phyloP scores from a whole-genome alignment of 2,329 filamentous ascomycete species.

The Coniochaeta pulveracea region DNA sequence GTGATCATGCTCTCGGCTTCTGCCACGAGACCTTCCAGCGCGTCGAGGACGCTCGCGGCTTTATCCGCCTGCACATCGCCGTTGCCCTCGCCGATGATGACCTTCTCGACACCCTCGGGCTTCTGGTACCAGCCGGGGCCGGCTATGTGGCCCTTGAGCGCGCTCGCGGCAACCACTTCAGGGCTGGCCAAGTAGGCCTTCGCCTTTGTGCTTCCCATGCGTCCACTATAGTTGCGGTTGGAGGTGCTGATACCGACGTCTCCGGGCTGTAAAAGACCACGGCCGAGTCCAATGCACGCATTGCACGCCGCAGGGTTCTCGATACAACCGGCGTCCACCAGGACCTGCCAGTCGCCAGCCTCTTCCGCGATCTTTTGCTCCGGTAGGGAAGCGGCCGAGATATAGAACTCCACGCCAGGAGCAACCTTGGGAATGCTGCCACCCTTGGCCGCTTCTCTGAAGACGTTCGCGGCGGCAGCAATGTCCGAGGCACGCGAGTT shows the following conservation, averaged over 20 bases:
- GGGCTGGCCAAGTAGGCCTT: constrained; percentile 82
- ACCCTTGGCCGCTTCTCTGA: constrained; percentile 61
- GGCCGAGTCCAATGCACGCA: constrained; percentile 74
- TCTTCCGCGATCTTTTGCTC: constrained; percentile 74
- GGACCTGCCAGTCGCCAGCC: constrained; percentile 72
- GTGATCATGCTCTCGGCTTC: constrained; percentile 55
- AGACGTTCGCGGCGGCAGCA: constrained; percentile 70
- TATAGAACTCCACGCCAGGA: constrained; percentile 71
- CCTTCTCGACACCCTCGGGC: constrained; percentile 47
- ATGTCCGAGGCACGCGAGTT: constrained; percentile 77
- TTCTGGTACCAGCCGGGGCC: constrained; percentile 71
- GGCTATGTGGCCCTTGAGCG: constrained; percentile 58
- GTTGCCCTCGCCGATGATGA: constrained; percentile 1
- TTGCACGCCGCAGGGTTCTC: constrained; percentile 40
- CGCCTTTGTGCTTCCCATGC: constrained; percentile 73
- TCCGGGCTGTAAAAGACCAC: constrained; percentile 67
- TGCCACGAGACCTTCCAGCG: constrained; percentile 58
- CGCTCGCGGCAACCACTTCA: constrained; percentile 85
- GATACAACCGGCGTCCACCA: constrained; percentile 58
- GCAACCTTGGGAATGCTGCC: constrained; percentile 60
- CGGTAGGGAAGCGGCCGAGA: constrained; percentile 70
- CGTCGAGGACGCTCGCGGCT: constrained; percentile 56
- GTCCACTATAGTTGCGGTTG: constrained; percentile 86
- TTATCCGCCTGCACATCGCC: constrained; percentile 41
- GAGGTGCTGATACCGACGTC: constrained; percentile 76